Evolutionary conservation across 2,329 filamentous ascomycete genomes (phyloP).

Genomic region (Diplodia sapinea): DNA sequence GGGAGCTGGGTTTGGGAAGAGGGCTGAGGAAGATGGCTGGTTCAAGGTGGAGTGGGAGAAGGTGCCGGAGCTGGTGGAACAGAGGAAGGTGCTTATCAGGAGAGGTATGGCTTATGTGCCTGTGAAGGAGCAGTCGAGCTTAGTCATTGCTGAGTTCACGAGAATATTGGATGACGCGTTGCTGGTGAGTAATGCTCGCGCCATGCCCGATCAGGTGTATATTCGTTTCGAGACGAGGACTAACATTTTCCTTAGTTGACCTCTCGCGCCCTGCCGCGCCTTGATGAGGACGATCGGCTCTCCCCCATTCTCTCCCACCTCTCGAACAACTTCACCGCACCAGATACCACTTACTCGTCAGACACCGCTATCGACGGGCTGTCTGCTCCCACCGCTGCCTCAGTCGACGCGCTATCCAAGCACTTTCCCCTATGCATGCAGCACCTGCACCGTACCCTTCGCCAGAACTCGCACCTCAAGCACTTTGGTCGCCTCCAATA

Average conservation of each 20-base stretch:
- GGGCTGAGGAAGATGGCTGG: constrained; percentile 79
- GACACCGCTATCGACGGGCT: constrained; percentile 78
- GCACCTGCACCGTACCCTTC: constrained; percentile 82
- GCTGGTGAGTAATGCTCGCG: constrained; percentile 63
- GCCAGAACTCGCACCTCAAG: constrained; percentile 88
- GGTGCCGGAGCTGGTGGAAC: constrained; percentile 88
- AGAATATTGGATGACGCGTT: constrained; percentile 78
- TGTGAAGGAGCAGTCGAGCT: constrained; percentile 80
- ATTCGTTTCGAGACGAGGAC: constrained; percentile 1
- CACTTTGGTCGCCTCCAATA: constrained; percentile 94
- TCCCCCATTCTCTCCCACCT: constrained; percentile 77
- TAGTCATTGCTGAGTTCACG: constrained; percentile 88
- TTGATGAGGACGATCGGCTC: constrained; percentile 95
- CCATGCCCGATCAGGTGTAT: too few relatives aligned
- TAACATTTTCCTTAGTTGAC: constrained; percentile 65
- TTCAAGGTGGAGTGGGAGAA: constrained; percentile 97
- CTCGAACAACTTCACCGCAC: constrained; percentile 94
- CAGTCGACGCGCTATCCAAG: constrained; percentile 75
- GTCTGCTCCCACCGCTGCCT: constrained; percentile 62
- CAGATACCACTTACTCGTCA: constrained; percentile 79
- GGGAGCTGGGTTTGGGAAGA: constrained; percentile 48
- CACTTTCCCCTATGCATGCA: constrained; percentile 96
- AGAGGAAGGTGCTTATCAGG: constrained; percentile 75
- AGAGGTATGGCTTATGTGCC: constrained; percentile 91
- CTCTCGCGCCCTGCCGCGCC: constrained; percentile 83